Evolutionary conservation across 2,329 filamentous ascomycete genomes (phyloP).

Genomic region (Pseudopithomyces maydicus): DNA sequence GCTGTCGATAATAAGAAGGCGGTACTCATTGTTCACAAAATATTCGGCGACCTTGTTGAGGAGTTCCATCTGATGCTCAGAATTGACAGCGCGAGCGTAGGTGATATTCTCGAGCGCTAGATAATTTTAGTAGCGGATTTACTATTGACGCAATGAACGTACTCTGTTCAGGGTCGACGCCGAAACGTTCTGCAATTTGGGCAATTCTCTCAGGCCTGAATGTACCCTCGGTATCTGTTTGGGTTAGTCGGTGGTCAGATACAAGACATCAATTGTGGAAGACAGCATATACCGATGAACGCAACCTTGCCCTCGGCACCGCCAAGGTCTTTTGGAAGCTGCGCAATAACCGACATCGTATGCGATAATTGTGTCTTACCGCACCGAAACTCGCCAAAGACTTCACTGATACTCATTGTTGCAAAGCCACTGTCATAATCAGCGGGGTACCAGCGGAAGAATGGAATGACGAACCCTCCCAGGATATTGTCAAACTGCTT

Average conservation of each 20-base stretch:
- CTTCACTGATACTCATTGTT: slow-evolving; percentile 71
- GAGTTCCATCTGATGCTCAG: slow-evolving; percentile 68
- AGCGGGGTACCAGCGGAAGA: not conserved
- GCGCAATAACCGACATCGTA: slow-evolving; percentile 70
- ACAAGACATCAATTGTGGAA: too few relatives aligned
- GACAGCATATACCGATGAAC: slow-evolving; percentile 59
- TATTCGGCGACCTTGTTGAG: slow-evolving; percentile 65
- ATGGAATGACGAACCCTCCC: slow-evolving; percentile 55
- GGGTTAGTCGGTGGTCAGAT: slow-evolving; percentile 21
- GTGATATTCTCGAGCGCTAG: slow-evolving; percentile 70
- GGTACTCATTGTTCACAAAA: slow-evolving; percentile 67
- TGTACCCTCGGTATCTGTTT: slow-evolving; percentile 53
- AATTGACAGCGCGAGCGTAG: slow-evolving; percentile 68
- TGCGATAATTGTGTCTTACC: slow-evolving; percentile 73
- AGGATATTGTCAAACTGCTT: slow-evolving; percentile 70
- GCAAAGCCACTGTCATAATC: slow-evolving; percentile 63
- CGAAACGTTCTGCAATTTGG: slow-evolving; percentile 70
- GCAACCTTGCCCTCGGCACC: slow-evolving; percentile 72
- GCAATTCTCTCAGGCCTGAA: slow-evolving; percentile 70
- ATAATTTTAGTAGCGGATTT: slow-evolving; percentile 57
- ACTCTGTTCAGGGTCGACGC: slow-evolving; percentile 49
- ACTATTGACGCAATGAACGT: not conserved
- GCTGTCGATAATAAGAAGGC: slow-evolving; percentile 70
- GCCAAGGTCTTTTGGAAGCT: slow-evolving; percentile 64
- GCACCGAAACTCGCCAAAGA: slow-evolving; percentile 67